These are phyloP conservation scores for Candida sphagnicola DNA, from an alignment of 805 yeast genomes.

Conservation along the genomic window DNA sequence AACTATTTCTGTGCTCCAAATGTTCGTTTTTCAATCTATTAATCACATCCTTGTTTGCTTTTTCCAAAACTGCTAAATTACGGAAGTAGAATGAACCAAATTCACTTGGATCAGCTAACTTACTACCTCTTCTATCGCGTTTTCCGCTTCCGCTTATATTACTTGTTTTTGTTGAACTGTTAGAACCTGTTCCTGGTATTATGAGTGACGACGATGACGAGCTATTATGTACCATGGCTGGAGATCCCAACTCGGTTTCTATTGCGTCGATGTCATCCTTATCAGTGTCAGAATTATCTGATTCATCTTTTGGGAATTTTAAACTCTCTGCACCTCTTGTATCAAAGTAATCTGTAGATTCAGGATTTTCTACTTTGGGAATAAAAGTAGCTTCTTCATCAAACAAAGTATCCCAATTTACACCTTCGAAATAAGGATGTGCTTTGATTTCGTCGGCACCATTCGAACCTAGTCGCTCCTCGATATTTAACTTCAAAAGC, in stretches of 20 bases:
- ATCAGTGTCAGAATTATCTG: slow-evolving; percentile 29
- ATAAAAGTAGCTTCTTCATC: slow-evolving; percentile 76
- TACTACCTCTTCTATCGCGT: slow-evolving; percentile 69
- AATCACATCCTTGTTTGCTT: slow-evolving; percentile 90
- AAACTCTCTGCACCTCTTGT: slow-evolving; percentile 77
- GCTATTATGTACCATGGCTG: slow-evolving; percentile 10
- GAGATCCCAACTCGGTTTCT: slow-evolving; percentile 8
- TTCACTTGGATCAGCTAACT: slow-evolving; percentile 68
- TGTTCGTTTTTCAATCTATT: slow-evolving; percentile 84
- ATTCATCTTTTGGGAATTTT: slow-evolving; percentile 52
- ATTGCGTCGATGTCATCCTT: slow-evolving; percentile 8
- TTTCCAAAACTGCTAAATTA: slow-evolving; percentile 84
- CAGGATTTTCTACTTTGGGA: slow-evolving; percentile 76
- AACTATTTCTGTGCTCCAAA: slow-evolving; percentile 51
- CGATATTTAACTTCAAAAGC: slow-evolving; percentile 62
- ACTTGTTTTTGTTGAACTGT: background rate
- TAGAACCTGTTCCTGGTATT: background rate
- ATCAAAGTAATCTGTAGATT: slow-evolving; percentile 89
- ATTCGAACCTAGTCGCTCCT: slow-evolving; percentile 65
- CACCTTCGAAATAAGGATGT: slow-evolving; percentile 72
- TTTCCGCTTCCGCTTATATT: slow-evolving; percentile 15
- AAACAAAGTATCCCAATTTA: slow-evolving; percentile 73
- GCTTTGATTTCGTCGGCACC: slow-evolving; percentile 76
- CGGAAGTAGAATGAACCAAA: slow-evolving; percentile 93
- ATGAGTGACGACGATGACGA: slow-evolving; percentile 4